Evolutionary conservation across 306 rosid species (phyloP), one percentile per base, ranked within the genome.

Genomic region (Canavalia ensiformis): DNA sequence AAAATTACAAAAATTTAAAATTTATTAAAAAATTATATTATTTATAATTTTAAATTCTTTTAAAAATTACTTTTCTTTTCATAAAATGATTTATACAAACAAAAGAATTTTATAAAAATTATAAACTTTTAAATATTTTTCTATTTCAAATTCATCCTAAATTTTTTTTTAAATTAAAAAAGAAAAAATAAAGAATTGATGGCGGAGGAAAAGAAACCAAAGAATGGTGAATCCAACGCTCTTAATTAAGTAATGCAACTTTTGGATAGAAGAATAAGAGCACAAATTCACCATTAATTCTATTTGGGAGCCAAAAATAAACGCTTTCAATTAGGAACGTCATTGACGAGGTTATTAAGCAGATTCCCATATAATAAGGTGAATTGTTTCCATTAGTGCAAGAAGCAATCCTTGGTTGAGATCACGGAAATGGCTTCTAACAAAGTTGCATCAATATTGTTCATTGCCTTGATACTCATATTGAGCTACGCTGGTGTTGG

Each of bases 361-460:
- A 18, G 25, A 18, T 18, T 18, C 60, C 41, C 41, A 10, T 25
- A 54, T 55, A 37, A 55, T 74, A 41, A 9, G 64, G 51, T 18
- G 25, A 18, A 18, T 8, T 35, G 51, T 50, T 33, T 7, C 51
- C 25, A 51, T 47, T 50, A 12, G 13, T 6, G 13, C 7, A 73
- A 10, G 54, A 72, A 54, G 39, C 25, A 72, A 72, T 51, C 9
- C 1, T 18, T 18, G 25, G 25, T 5, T 41, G 11, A 57, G 13
- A 58, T 7, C 4, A 44, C 2, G 68, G 62, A 63, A 73, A 81
- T 81, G 84, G 57, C 31, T 8, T 73, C 50, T 4, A 31, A 47
- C n/a, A 52, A 73, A 56, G 74, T 52, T 64, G 79, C 68, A 13
- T 9, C 18, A 31, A 12, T 66, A 2, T 0, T 82, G 1, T 46